Percentiles rank a stretch among this genome's conserved stretches.
Conservation (phyloP, 2,329 filamentous ascomycete species). For the Ascocoryne sarcoides region DNA sequence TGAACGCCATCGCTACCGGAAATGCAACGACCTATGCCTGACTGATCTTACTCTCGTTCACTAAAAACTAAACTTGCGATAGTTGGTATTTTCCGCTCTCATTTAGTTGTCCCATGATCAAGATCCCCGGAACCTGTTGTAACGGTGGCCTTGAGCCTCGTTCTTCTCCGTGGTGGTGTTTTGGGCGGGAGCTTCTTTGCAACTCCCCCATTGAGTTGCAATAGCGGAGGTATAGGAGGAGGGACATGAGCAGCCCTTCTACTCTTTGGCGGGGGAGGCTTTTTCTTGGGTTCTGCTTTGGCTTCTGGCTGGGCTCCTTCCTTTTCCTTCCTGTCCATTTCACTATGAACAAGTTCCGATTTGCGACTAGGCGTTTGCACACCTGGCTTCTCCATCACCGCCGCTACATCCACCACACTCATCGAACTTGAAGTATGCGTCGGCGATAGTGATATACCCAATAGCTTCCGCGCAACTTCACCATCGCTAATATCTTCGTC, state of each 20-base stretch:
- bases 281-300: slow-evolving; percentile 7
- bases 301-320: slow-evolving; percentile 8
- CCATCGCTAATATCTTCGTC: slow-evolving; percentile 33
- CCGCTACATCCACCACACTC: slow-evolving; percentile 70
- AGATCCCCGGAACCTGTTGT: not conserved
- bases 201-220: slow-evolving; percentile 12
- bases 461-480: slow-evolving; percentile 46
- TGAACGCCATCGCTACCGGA: slow-evolving; percentile 8
- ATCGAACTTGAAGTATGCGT: slow-evolving; percentile 60
- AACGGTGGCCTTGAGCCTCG: slow-evolving; percentile 21
- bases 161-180: slow-evolving; percentile 26
- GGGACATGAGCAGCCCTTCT: slow-evolving; percentile 17
- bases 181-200: slow-evolving; percentile 29
- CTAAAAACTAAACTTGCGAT: no score
- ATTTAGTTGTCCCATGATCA: no score
- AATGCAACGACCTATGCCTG: no score
- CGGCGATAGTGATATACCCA: slow-evolving; percentile 64
- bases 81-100: no score
- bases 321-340: slow-evolving; percentile 16
- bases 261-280: slow-evolving; percentile 13
- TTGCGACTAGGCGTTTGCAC: slow-evolving; percentile 70
- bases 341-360: slow-evolving; percentile 22
- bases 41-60: no score
- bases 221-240: slow-evolving; percentile 20
- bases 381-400: slow-evolving; percentile 72